Evolutionary conservation across 2,329 filamentous ascomycete species (phyloP), one percentile per base, ranked within the genome.

Genomic region (Coniochaeta pulveracea): DNA sequence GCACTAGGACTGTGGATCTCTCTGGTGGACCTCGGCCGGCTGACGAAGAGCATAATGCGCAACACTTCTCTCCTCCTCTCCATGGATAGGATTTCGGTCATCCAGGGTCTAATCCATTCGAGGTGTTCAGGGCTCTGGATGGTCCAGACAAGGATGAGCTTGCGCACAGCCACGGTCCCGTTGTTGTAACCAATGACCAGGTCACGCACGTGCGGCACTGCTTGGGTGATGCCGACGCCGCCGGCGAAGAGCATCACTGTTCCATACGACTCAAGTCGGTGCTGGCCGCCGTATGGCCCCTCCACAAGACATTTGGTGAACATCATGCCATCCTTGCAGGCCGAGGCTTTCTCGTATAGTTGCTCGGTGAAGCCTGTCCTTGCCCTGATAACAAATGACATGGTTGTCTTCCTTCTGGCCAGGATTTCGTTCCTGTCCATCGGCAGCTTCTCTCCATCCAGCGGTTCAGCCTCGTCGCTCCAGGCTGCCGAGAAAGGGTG

Each of bases 51-150:
- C 60, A 85, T 72, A 53, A 88, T 82, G 43, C 78, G 76, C 34
- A 88, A 65, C 34, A 81, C 69, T 38, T 86, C 81, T 36, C 82
- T 71, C 32, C 81, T 73, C 52, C 69, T 73, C 37, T 83, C 78
- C 76, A 86, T 81, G 37, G 72, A 71, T 24, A 86, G 64, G 40
- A 86, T 85, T 48, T 79, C 69, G 4, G 80, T 85, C 82, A 88
- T 86, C 80, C 80, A 86, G 6, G 80, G 79, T 29, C 80, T 69
- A 49, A 86, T 85, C 81, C 81, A 88, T 54, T 88, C 81, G 19
- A 88, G 66, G 52, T 86, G 81, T 58, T 86, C 82, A 45, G 79
- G 79, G 46, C 72, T 80, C 47, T 83, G 82, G 37, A 89, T 81
- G 31, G 77, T 77, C 83, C 83, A 89, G 25, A 86, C 74, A 16